Evolutionary conservation across 129 eudicot species (phyloP).

Genomic region (Logfia minima): DNA sequence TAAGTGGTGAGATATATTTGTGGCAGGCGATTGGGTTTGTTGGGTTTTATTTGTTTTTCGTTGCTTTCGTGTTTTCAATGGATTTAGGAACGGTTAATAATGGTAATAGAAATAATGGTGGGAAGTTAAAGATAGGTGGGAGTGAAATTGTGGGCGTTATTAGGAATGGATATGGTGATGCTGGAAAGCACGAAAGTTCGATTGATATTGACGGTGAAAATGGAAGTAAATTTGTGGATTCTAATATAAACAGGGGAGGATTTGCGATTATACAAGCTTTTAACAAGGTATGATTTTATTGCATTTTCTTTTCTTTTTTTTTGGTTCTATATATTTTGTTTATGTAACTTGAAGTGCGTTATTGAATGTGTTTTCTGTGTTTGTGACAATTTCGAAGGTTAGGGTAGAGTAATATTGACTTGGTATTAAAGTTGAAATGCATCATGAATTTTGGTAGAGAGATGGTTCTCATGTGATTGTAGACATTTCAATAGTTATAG

Average conservation of each 20-base stretch:
- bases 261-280: constrained; percentile 29
- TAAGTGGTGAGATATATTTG: constrained; percentile 76
- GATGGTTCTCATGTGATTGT: not conserved
- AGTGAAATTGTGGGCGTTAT: constrained; percentile 26
- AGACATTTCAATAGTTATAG: not conserved
- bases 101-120: constrained; percentile 18
- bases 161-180: constrained; percentile 31
- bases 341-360: not conserved
- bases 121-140: constrained; percentile 28
- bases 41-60: constrained; percentile 79
- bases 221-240: not conserved
- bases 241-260: constrained; percentile 19
- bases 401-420: not conserved
- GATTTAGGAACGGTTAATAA: constrained; percentile 53
- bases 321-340: constrained; percentile 8
- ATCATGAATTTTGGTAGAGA: not conserved
- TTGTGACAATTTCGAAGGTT: constrained; percentile 4
- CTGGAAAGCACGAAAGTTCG: constrained; percentile 21
- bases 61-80: constrained; percentile 95
- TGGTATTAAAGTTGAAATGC: not conserved
- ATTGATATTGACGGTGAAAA: constrained; percentile 50
- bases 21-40: constrained; percentile 98
- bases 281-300: constrained; percentile 53
- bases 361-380: not conserved
- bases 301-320: not conserved